Evolutionary conservation across 2,329 filamentous ascomycete species (phyloP), one percentile per base, ranked within the genome.

Genomic region (Aureobasidium leucospermi): DNA sequence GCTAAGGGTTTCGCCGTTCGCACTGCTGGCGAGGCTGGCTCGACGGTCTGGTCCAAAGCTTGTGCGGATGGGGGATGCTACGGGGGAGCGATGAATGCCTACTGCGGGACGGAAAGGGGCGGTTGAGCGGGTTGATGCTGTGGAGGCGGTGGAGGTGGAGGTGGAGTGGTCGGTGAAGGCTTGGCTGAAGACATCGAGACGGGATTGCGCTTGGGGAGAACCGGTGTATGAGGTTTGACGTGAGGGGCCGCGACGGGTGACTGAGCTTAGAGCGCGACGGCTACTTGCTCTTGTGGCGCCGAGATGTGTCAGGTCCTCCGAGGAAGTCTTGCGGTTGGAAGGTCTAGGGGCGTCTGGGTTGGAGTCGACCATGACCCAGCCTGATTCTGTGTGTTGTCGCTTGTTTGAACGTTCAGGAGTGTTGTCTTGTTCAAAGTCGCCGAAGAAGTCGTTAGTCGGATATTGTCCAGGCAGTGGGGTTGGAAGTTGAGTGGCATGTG

Each of bases 391-490:
- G 45, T 77, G 76, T 39, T 75, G 65, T 16, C 77, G 71, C 67
- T 84, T 83, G 46, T 75, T 65, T 39, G 77, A 71, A 23, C 75
- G 68, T 16, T 72, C 72, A 9, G 76, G 73, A 31, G 75, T 75
- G 32, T 69, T 73, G 60, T 69, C 75, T 58, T 72, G 67, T 71
- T 77, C 67, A 68, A 78, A 71, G 64, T 78, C 68, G 59, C 73
- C 68, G 62, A 78, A 69, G 69, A 77, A 74, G 39, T 77, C 70
- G 47, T 80, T 77, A 16, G 80, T 75, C 0, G 81, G 79, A 67
- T 78, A 85, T 49, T 78, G 72, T 29, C 81, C 83, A 0, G 83
- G 82, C 3, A 83, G 65, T 1, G 79, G 77, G 6, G 77, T 78
- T 2, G 71, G 70, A 11, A 64, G 41, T 49, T 63, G 36, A 8